These are phyloP conservation scores for Coleophoma cylindrospora DNA, from an alignment of 2,329 filamentous ascomycete genomes.

Conservation along the genomic window DNA sequence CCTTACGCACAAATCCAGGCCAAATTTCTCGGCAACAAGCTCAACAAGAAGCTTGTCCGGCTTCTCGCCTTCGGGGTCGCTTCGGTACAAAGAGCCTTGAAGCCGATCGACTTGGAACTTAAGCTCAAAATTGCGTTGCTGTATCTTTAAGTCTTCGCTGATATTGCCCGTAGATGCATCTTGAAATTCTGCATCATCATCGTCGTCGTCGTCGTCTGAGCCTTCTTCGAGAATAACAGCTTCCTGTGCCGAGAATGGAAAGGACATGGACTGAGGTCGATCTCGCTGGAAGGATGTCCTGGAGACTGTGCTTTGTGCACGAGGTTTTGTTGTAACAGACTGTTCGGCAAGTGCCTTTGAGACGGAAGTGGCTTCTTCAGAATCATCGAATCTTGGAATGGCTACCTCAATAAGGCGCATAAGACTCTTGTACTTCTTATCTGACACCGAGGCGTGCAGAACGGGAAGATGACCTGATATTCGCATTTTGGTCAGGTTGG, in stretches of 20 bases:
- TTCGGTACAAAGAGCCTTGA: conserved; percentile 85
- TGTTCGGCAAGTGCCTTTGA: conserved; percentile 1
- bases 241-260: conserved; percentile 67
- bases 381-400: conserved; percentile 72
- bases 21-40: conserved; percentile 83
- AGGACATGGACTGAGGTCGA: conserved; percentile 62
- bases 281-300: conserved; percentile 40
- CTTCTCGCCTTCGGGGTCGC: conserved; percentile 71
- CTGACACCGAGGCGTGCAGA: conserved; percentile 85
- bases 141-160: conserved; percentile 61
- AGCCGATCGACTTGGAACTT: conserved; percentile 94
- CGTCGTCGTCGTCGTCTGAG: conserved; percentile 43
- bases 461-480: conserved; percentile 90
- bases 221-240: conserved; percentile 68
- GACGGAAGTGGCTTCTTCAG: conserved; percentile 25
- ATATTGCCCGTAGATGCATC: conserved; percentile 56
- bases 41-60: conserved; percentile 83
- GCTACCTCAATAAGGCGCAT: conserved; percentile 97
- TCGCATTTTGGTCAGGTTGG: conserved; percentile 86
- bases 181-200: conserved; percentile 61
- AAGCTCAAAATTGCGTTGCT: conserved; percentile 91
- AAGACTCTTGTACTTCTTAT: conserved; percentile 92
- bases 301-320: conserved; percentile 18
- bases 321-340: conserved; percentile 8
- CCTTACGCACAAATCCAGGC: conserved; percentile 80